Percentiles rank a stretch among this genome's conserved stretches.
Conservation (phyloP, 352 stramenopile species). For the Elongisporangium undulatum region DNA sequence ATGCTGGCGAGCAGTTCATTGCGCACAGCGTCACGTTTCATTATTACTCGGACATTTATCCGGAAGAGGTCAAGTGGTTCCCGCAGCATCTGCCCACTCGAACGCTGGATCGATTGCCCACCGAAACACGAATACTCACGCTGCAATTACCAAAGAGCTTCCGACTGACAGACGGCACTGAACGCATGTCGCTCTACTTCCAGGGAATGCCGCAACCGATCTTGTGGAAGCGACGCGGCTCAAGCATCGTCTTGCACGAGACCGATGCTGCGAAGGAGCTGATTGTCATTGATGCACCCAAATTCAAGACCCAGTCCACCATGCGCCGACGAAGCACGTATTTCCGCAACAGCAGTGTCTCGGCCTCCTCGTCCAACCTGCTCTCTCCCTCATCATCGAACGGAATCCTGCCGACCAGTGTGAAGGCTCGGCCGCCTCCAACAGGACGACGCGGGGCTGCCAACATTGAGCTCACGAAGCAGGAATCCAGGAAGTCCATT, state of each 20-base stretch:
- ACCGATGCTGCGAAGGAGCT: slow-evolving; percentile 34
- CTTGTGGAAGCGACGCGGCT: slow-evolving; percentile 37
- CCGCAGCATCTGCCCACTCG: slow-evolving; percentile 50
- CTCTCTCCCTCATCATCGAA: slow-evolving; percentile 9
- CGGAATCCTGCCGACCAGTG: slow-evolving; percentile 9
- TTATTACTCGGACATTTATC: slow-evolving; percentile 49
- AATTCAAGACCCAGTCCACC: slow-evolving; percentile 38
- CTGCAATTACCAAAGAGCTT: slow-evolving; percentile 46
- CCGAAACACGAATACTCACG: slow-evolving; percentile 38
- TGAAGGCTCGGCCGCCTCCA: slow-evolving; percentile 7
- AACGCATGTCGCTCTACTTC: slow-evolving; percentile 59
- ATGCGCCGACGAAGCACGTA: slow-evolving; percentile 39
- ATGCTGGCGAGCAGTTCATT: slow-evolving; percentile 74
- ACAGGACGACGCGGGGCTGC: background rate
- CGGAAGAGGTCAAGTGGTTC: slow-evolving; percentile 44
- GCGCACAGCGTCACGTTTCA: slow-evolving; percentile 63
- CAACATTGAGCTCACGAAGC: background rate
- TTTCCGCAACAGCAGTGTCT: slow-evolving; percentile 54
- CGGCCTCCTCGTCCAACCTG: slow-evolving; percentile 26
- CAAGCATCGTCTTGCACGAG: slow-evolving; percentile 49
- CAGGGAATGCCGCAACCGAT: slow-evolving; percentile 34
- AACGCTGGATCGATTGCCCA: slow-evolving; percentile 30
- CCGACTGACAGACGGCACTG: slow-evolving; percentile 36
- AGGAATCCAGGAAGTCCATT: background rate
- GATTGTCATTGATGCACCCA: slow-evolving; percentile 28